Evolutionary conservation across 129 eudicot genomes (phyloP), one percentile per base, ranked within the genome.

Genomic region (Tanacetum coccineum): DNA sequence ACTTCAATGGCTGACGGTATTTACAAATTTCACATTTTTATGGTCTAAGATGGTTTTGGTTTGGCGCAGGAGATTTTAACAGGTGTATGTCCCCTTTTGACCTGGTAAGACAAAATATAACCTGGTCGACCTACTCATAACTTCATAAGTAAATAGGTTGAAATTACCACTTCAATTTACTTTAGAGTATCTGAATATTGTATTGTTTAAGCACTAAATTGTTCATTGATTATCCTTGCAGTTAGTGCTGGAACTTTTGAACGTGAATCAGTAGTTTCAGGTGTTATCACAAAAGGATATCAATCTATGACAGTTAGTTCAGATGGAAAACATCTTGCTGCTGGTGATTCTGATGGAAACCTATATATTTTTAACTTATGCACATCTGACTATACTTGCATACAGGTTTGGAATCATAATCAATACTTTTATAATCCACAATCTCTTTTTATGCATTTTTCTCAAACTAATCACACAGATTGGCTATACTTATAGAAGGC

Each of bases 311-410:
- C 87, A 55, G 85, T 82, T 70, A 87, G 90, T 74, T 84, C 90
- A 54, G 90, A 87, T 74, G 95, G 95, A 77, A 81, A 79, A 25
- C 70, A 87, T 64, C 83, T 87, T 63, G 95, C 82, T 79, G 90
- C 90, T 74, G 95, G 95, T 69, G 95, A 82, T 80, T 81, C 80
- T 70, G 75, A 66, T 79, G 95, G 95, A 72, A 82, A 81, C 71
- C 79, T 87, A 52, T 87, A 87, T 84, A 68, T 87, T 71, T 87
- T 81, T 66, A 82, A 87, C 78, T 67, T 87, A 68, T 25, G 60
- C 42, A 77, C 87, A 54, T 79, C 84, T 62, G 85, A 84, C 22
- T 84, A 87, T 82, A 81, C 66, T 42, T 81, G 84, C 67, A 81
- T 87, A 48, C 76, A 81, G 90, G 90, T 87, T 12, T 58, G 9